Base-by-base conservation (phyloP, 164 flowering plant genomes). In the Kingdonia uniflora region DNA sequence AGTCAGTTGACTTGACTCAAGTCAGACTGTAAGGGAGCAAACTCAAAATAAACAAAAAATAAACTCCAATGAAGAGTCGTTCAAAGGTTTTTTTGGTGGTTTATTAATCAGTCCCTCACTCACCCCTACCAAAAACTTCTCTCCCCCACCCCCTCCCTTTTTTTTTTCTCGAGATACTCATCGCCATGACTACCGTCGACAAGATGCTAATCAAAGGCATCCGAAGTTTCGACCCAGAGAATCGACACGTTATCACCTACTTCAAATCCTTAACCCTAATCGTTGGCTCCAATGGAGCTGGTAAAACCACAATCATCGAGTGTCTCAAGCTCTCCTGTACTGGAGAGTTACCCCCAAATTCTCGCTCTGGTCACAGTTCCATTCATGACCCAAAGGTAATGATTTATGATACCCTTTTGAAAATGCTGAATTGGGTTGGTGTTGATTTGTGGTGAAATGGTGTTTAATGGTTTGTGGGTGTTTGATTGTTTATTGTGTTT, bases 121-220 rank as follows among this genome's bases (percentile, higher is more conserved):
- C 35, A 29, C 35, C 8, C 35, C 35, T 8, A 4, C 35, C 6
- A 29, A 29, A 29, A 3, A 4, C 35, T 8, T 8, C 4, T 8
- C 8, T 29, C 35, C 35, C 4, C 35, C 35, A 29, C 35, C 8
- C 8, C 35, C 35, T 3, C 35, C 35, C 4, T 8, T 29, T 29
- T 8, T 8, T 29, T 3, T 29, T 29, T 29, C 8, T 29, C 35
- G 35, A 8, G 35, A 29, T 8, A 29, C 35, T 29, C 6, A 29
- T 29, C 35, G 8, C 35, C 55, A 92, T 92, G 99, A 92, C 96
- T 55, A 92, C 99, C 6, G 91, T 92, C 4, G 99, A 92, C 44
- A 92, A 92, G 67, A 92, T 92, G 99, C 67, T 92, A 67, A 88
- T 92, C 21, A 92, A 92, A 56, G 99, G 99, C 6, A 92, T 92